Conservation (phyloP, 441 rosid genomes). For the Gossypium gossypioides region DNA sequence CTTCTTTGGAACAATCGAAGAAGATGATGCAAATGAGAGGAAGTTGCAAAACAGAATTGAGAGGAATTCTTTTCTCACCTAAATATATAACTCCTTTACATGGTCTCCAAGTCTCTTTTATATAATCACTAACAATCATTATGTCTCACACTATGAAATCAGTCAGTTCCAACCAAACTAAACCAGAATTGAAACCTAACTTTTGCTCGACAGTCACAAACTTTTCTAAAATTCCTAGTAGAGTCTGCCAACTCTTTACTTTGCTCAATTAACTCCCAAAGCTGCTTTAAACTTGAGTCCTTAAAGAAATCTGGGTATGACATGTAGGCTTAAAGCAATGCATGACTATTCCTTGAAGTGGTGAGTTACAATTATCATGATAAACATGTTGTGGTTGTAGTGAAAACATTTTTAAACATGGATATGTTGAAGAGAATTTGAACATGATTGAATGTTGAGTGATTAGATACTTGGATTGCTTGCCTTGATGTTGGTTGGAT, state of each 20-base stretch:
- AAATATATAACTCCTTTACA: not conserved
- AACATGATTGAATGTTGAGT: not conserved
- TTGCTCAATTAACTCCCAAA: not conserved
- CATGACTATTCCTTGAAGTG: not conserved
- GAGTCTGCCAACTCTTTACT: not conserved
- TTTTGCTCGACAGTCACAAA: not conserved
- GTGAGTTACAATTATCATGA: not conserved
- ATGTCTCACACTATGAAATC: not conserved
- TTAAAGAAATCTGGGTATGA: not conserved
- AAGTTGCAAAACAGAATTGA: not conserved
- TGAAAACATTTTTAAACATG: not conserved
- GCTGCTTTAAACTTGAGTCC: not conserved
- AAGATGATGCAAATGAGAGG: not conserved
- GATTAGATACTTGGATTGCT: not conserved
- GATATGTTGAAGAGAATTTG: not conserved
- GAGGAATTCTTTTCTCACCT: not conserved
- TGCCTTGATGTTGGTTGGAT: not conserved
- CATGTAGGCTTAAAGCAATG: not conserved
- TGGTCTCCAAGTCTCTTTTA: no score
- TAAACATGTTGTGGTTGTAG: not conserved
- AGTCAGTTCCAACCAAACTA: not conserved
- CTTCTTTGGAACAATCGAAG: not conserved
- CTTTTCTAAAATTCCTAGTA: not conserved
- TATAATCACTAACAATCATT: not conserved
- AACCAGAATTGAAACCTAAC: not conserved